Evolutionary conservation across 306 rosid genomes (phyloP).

Genomic region (Quercus gilva): DNA sequence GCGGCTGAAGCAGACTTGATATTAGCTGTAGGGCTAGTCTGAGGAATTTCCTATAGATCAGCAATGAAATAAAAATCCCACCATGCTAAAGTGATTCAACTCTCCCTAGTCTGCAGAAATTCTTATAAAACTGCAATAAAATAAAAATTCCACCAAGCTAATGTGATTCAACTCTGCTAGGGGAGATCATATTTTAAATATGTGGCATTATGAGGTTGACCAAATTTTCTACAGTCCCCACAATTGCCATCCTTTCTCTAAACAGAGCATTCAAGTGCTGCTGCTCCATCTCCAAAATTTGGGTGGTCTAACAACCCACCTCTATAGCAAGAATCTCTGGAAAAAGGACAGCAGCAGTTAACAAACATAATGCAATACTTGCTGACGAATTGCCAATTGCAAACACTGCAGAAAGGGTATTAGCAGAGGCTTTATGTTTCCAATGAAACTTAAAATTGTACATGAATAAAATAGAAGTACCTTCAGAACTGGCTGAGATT

Average conservation of each 20-base stretch:
- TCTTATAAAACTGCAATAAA: constrained; percentile 43
- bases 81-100: too few relatives aligned
- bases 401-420: not conserved
- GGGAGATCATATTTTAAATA: too few relatives aligned
- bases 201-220: not conserved
- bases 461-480: constrained; percentile 29
- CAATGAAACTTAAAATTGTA: not conserved
- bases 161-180: too few relatives aligned
- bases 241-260: constrained; percentile 4
- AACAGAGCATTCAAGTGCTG: constrained; percentile 11
- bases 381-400: not conserved
- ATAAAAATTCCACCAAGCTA: not conserved
- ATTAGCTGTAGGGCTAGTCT: constrained; percentile 48
- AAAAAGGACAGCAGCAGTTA: not conserved
- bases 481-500: constrained; percentile 59
- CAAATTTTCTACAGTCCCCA: not conserved
- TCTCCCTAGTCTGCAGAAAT: constrained; percentile 41
- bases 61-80: too few relatives aligned
- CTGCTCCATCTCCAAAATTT: not conserved
- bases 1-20: constrained; percentile 38
- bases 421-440: not conserved
- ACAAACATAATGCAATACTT: not conserved
- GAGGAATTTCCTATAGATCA: constrained; percentile 55
- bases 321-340: not conserved
- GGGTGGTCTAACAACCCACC: not conserved